Base-by-base conservation (phyloP, 2,329 filamentous ascomycete genomes). In the Fusarium temperatum region DNA sequence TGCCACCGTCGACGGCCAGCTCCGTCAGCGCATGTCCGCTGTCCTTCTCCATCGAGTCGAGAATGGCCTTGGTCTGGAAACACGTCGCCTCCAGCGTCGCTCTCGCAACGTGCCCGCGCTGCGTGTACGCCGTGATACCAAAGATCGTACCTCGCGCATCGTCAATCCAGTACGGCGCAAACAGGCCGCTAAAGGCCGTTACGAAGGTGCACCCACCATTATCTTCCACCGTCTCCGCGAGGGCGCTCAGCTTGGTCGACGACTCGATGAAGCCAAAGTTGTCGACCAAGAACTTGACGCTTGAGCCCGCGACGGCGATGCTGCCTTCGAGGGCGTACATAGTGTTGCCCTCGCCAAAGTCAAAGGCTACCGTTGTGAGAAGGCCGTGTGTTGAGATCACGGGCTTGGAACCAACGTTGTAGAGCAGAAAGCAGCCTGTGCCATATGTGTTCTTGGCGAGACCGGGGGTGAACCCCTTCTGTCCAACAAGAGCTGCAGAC, bases 381-480 rank as follows among this genome's bases (percentile, higher is more conserved):
- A 96, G 86, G 7, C 94, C 94, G 79, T 95, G 92, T 35, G 86
- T 90, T 0, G 94, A 96, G 66, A 95, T 91, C 63, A 95, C 93
- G 9, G 93, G 93, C 83, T 94, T 92, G 30, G 91, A 87, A 30
- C 94, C 94, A 20, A 95, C 92, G 78, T 96, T 95, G 84, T 95
- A 95, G 12, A 96, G 89, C 74, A 96, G 83, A 85, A 96, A 96
- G 82, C 93, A 95, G 28, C 94, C 94, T 2, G 94, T 96, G 45
- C 94, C 94, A 80, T 96, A 96, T 2, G 94, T 96, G 82, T 96
- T 96, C 86, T 96, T 96, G 56, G 93, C 94, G 63, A 89, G 87
- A 63, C 94, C 94, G 14, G 93, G 91, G 5, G 87, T 88, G 81
- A 96, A 96, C 5, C 91, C 93, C 80, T 92, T 92, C 79, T 95